These are phyloP conservation scores for Emmonsia crescens DNA, from an alignment of 2,329 filamentous ascomycete species.

Conservation along the genomic window DNA sequence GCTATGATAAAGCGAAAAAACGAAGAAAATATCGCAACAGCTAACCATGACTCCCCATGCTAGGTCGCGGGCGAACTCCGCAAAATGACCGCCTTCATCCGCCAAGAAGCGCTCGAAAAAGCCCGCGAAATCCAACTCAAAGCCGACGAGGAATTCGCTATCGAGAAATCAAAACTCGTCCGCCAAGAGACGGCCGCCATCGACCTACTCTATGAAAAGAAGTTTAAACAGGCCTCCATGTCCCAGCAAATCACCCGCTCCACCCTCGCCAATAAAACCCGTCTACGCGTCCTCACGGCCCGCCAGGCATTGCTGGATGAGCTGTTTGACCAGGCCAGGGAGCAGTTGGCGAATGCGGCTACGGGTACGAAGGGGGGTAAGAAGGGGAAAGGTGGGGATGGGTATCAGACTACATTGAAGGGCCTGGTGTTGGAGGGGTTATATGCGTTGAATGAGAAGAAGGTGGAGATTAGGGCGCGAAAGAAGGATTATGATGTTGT, in stretches of 20 bases:
- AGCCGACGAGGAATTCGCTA: conserved; percentile 97
- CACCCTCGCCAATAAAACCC: conserved; percentile 90
- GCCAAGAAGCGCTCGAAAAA: conserved; percentile 95
- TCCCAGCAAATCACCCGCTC: conserved; percentile 97
- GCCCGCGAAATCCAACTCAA: conserved; percentile 96
- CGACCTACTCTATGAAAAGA: conserved; percentile 90
- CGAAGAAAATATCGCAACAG: neutral
- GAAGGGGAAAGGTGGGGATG: conserved; percentile 25
- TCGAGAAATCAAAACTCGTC: conserved; percentile 97
- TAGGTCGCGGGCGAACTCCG: conserved; percentile 95
- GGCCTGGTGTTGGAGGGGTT: conserved; percentile 78
- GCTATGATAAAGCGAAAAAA: neutral
- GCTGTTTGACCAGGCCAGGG: conserved; percentile 72
- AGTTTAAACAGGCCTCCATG: conserved; percentile 98
- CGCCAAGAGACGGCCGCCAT: conserved; percentile 89
- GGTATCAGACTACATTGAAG: conserved; percentile 68
- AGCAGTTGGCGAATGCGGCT: conserved; percentile 55
- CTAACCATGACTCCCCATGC: conserved; percentile 8
- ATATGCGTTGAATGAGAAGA: conserved; percentile 75
- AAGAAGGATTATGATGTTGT: conserved; percentile 68
- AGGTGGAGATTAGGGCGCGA: conserved; percentile 62
- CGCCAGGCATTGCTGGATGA: conserved; percentile 84
- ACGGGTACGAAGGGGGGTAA: conserved; percentile 46
- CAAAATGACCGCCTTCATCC: conserved; percentile 99
- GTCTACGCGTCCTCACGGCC: conserved; percentile 74